A percentile compares a stretch with the other conserved stretches of the same genome.
Conservation (phyloP, 1,139 yeast species). For the Magnusiomyces sp. region DNA sequence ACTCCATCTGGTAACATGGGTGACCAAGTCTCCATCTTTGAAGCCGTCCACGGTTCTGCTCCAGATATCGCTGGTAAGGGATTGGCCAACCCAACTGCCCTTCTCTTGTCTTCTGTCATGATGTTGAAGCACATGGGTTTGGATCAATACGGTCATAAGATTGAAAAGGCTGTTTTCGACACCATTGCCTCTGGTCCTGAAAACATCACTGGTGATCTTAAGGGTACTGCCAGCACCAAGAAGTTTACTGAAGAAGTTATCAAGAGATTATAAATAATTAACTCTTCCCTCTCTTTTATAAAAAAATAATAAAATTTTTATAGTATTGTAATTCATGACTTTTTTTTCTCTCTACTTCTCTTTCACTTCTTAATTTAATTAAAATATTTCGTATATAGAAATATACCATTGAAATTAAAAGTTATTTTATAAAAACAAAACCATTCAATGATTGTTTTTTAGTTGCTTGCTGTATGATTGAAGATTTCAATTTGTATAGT, state of each 20-base stretch:
- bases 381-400: too few relatives aligned
- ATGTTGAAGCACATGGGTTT: constrained; percentile 98
- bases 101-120: constrained; percentile 91
- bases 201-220: constrained; percentile 91
- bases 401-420: too few relatives aligned
- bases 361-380: too few relatives aligned
- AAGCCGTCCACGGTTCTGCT: constrained; percentile 99
- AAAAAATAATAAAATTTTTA: not conserved
- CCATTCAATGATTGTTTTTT: too few relatives aligned
- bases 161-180: constrained; percentile 80
- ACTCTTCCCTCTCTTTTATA: not conserved
- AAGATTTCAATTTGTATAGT: too few relatives aligned
- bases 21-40: constrained; percentile 92
- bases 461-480: too few relatives aligned
- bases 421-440: too few relatives aligned
- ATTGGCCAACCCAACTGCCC: constrained; percentile 97
- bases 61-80: constrained; percentile 98
- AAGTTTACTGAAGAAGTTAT: constrained; percentile 83
- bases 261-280: constrained; percentile 23
- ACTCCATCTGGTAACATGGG: constrained; percentile 99
- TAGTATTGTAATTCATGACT: too few relatives aligned
- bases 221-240: constrained; percentile 81
- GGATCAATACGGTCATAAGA: constrained; percentile 66
- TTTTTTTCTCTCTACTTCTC: too few relatives aligned
- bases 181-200: constrained; percentile 94